phyloP scores from a whole-genome alignment of 2,329 filamentous ascomycete species.

The Sporothrix humicola region DNA sequence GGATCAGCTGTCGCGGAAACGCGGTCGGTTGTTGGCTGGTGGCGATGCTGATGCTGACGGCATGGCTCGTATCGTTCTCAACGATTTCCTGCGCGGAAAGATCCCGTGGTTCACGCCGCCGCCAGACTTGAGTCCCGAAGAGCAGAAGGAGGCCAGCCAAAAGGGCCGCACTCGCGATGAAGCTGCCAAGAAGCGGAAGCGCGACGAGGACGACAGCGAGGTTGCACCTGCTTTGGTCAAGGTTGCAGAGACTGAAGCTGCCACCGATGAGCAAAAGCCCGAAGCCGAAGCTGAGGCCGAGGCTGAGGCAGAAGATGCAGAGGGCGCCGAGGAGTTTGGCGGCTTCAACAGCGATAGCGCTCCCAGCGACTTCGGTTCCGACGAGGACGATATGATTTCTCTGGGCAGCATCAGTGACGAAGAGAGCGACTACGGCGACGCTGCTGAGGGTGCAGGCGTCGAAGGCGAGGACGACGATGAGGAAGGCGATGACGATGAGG shows the following conservation, averaged over 20 bases:
- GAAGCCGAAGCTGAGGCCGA: slow-evolving; percentile 50
- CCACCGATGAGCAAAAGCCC: slow-evolving; percentile 57
- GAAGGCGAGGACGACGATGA: slow-evolving; percentile 26
- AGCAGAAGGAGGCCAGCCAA: slow-evolving; percentile 53
- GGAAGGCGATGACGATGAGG: slow-evolving; percentile 2
- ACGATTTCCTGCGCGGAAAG: slow-evolving; percentile 93
- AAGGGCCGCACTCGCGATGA: slow-evolving; percentile 82
- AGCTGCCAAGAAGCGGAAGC: slow-evolving; percentile 81
- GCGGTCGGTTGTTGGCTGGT: slow-evolving; percentile 76
- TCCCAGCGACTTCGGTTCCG: slow-evolving; percentile 39
- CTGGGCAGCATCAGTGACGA: slow-evolving; percentile 38
- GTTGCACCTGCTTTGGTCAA: slow-evolving; percentile 42
- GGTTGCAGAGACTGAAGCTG: slow-evolving; percentile 42
- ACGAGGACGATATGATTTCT: slow-evolving; percentile 38
- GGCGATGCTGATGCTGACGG: slow-evolving; percentile 96
- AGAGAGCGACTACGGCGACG: slow-evolving; percentile 34
- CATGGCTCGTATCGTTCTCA: slow-evolving; percentile 94
- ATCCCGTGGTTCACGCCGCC: slow-evolving; percentile 95
- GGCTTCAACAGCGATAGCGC: slow-evolving; percentile 56
- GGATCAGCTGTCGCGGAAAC: slow-evolving; percentile 84
- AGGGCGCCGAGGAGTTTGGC: slow-evolving; percentile 53
- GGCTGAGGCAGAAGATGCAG: slow-evolving; percentile 56
- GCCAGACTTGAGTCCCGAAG: slow-evolving; percentile 62
- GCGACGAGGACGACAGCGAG: slow-evolving; percentile 57
- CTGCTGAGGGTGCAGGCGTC: slow-evolving; percentile 1